phyloP scores from a whole-genome alignment of 2,329 filamentous ascomycete genomes.

The Tolypocladium pustulatum region DNA sequence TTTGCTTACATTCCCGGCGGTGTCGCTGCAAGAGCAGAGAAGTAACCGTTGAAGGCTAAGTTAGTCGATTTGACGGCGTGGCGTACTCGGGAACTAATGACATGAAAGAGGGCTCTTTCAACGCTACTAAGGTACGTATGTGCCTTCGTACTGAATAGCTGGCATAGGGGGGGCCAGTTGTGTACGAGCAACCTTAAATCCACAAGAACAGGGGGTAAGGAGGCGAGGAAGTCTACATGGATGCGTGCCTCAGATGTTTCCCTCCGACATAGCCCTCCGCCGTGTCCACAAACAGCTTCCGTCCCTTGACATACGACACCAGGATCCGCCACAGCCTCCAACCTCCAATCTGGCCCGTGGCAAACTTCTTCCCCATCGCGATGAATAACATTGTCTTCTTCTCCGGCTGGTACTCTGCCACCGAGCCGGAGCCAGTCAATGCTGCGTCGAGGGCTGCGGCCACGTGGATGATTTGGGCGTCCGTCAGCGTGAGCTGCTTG shows the following conservation, averaged over 20 bases:
- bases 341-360: slow-evolving; percentile 20
- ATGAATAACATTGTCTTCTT: slow-evolving; percentile 18
- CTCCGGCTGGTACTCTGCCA: slow-evolving; percentile 10
- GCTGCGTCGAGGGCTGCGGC: slow-evolving; percentile 17
- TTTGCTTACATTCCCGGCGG: too few species aligned
- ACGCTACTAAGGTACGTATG: too few species aligned
- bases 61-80: too few species aligned
- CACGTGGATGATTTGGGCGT: slow-evolving; percentile 21
- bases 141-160: too few species aligned
- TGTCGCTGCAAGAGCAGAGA: too few species aligned
- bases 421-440: slow-evolving; percentile 7
- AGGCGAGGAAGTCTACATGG: slow-evolving; percentile 10
- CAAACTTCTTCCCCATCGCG: slow-evolving; percentile 14
- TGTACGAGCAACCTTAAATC: not conserved
- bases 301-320: slow-evolving; percentile 22
- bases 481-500: slow-evolving; percentile 23
- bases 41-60: too few species aligned
- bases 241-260: slow-evolving; percentile 14
- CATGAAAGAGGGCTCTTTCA: too few species aligned
- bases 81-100: too few species aligned
- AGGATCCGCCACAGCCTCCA: slow-evolving; percentile 21
- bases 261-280: slow-evolving; percentile 18
- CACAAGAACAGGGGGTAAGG: not conserved
- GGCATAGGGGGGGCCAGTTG: too few species aligned
- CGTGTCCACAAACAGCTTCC: slow-evolving; percentile 20